Evolutionary conservation across 768 basidiomycete genomes (phyloP), one percentile per base, ranked within the genome.

Genomic region (Tricholoma sp.): DNA sequence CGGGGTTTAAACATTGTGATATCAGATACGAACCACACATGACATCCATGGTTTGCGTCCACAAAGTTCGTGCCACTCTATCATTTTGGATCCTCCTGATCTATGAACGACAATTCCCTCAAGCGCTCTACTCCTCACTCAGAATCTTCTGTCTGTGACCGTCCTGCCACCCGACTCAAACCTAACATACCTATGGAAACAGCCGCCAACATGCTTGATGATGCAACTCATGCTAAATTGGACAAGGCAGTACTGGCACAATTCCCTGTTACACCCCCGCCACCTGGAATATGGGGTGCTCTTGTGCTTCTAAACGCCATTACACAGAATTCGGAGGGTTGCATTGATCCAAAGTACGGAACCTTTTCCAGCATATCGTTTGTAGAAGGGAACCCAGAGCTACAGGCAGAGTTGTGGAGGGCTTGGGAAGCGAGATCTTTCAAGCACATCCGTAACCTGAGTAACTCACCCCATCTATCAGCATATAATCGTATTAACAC

Each of bases 191-290:
- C 42, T 41, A 50, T 28, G 34, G 50, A 9, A 33, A 50, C 5
- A 62, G 64, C 13, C 15, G 47, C 10, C 58, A 62, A 15, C 74
- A 70, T 4, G 55, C 65, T 6, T 69, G 68, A 66, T 45, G 66
- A 4, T 59, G 59, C 10, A 59, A 59, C 37, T 39, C 37, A 39
- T n/a, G 15, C 37, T 39, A 39, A n/a, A 39, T 39, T 39, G 37
- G 37, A 39, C 37, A 15, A 39, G 15, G 37, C 3, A n/a, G 2
- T 39, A 39, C n/a, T n/a, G 37, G 13, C 3, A 13, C 15, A n/a
- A 39, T 2, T 5, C 6, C 24, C 1, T 24, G 1, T 4, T 24
- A 24, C 24, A 24, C 2, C 2, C 24, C 7, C 15, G 7, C 37
- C 12, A 4, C 37, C 37, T 7, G 15, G 37, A 39, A 24, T 24